phyloP scores from a whole-genome alignment of 371 early-diverging fungal species.

The Blakeslea trispora region DNA sequence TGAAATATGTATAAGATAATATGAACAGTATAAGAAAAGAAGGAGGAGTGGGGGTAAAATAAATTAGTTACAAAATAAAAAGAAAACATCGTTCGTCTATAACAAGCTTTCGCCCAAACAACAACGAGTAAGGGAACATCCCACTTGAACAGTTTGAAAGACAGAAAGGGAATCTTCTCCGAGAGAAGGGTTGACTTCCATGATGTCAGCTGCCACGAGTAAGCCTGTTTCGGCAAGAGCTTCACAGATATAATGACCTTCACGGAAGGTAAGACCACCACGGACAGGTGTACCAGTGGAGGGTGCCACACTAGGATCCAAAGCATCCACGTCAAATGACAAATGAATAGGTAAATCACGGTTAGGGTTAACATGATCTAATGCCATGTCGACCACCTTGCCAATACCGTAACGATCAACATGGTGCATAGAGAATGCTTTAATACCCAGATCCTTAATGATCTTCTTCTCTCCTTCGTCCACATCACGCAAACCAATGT shows the following conservation, averaged over 20 bases:
- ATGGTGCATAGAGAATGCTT: constrained; percentile 96
- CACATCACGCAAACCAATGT: constrained; percentile 96
- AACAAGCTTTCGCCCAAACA: constrained; percentile 80
- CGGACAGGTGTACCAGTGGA: constrained; percentile 96
- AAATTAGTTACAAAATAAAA: not conserved
- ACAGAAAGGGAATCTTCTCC: constrained; percentile 66
- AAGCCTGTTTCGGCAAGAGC: constrained; percentile 85
- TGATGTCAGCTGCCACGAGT: constrained; percentile 90
- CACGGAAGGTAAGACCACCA: constrained; percentile 92
- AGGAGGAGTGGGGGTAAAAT: constrained; percentile 1
- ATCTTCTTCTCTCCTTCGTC: constrained; percentile 87
- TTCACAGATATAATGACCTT: constrained; percentile 92
- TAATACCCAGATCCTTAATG: constrained; percentile 76
- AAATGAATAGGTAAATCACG: constrained; percentile 86
- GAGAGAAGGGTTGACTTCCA: constrained; percentile 92
- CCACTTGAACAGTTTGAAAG: constrained; percentile 85
- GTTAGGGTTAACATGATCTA: constrained; percentile 87
- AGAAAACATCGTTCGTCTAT: constrained; percentile 29
- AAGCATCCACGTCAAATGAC: constrained; percentile 94
- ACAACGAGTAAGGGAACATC: constrained; percentile 82
- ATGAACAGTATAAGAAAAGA: no score
- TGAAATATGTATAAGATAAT: not conserved
- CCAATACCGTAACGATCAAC: constrained; percentile 95
- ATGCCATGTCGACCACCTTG: constrained; percentile 91
- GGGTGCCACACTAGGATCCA: constrained; percentile 94